Base-by-base conservation (phyloP, 2,329 filamentous ascomycete species). In the Acrocalymma vagum region DNA sequence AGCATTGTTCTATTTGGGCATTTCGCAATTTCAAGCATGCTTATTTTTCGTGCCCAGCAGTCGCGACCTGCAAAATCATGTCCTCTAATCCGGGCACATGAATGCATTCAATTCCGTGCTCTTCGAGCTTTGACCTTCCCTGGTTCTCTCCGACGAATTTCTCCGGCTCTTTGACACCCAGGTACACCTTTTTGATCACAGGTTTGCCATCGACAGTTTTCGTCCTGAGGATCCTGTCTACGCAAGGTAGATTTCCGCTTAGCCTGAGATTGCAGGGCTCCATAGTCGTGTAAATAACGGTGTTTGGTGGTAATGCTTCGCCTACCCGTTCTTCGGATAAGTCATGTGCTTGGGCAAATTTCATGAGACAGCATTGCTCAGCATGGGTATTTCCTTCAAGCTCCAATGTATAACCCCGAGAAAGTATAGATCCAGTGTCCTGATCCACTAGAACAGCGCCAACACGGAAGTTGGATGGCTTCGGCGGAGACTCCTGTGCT, bases 311-410 rank as follows among this genome's bases (percentile, higher is more conserved):
- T 6, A 87, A 59, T 10, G 77, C 69, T 13, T 73, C 61, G 10
- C 70, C 71, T 4, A 90, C 77, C 0, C 71, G 64, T 36, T 82
- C 80, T 51, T 87, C 84, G 0, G 77, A 48, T 5, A 69, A 45
- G 14, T 50, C 53, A 49, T 70, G 65, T 25, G 41, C 45, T 32
- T 58, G 31, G 9, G 73, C 72, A 49, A 85, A 79, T 68, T 99
- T 97, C 32, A 85, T 72, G 41, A 99, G 80, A 63, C 90, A 95
- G 69, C 87, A 93, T 73, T 99, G 91, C 67, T 99, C 94, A 3
- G 94, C 94, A 64, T 99, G 94, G 0, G 94, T 97, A 73, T 99
- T 99, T 27, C 93, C 94, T 0, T 84, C 79, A 4, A 92, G 83
- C 70, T 99, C 93, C 43, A 96, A 80, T 0, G 94, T 96, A 73